A percentile compares a stretch with the other conserved stretches of the same genome.
These are phyloP conservation scores for Oryza meyeriana DNA, from an alignment of 176 grass and related monocot species.

Conservation along the genomic window DNA sequence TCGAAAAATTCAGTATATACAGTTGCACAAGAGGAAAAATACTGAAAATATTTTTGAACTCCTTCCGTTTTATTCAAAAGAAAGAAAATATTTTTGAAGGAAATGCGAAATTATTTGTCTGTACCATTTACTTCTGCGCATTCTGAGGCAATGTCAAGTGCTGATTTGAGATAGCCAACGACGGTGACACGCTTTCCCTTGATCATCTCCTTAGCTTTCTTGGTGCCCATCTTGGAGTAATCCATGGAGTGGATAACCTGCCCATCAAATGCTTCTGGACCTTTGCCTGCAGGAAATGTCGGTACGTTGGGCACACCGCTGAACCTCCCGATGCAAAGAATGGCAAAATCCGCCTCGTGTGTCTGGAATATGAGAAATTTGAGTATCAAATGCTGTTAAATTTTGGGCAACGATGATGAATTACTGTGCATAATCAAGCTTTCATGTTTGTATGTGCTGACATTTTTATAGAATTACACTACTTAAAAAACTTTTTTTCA, in stretches of 20 bases:
- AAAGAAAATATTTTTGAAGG: too few species aligned
- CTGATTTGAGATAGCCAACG: constrained; percentile 56
- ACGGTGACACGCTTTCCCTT: constrained; percentile 50
- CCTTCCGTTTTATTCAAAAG: too few species aligned
- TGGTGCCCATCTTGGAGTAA: constrained; percentile 53
- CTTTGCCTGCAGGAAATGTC: constrained; percentile 36
- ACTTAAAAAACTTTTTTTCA: too few species aligned
- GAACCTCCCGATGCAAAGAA: constrained; percentile 60
- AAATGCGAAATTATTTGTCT: background rate
- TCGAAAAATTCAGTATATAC: background rate
- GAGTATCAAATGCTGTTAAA: background rate
- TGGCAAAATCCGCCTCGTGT: constrained; percentile 39
- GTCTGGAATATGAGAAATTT: constrained; percentile 23
- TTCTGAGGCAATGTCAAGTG: constrained; percentile 52
- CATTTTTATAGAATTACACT: too few species aligned
- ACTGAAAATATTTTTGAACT: background rate
- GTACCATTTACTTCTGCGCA: constrained; percentile 47
- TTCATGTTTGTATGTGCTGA: too few species aligned
- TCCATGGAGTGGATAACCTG: constrained; percentile 57
- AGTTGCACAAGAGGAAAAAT: background rate
- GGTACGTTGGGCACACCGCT: constrained; percentile 56
- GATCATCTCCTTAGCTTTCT: constrained; percentile 33
- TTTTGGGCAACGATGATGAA: background rate
- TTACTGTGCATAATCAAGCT: background rate
- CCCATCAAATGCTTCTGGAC: constrained; percentile 50